Evolutionary conservation across 2,329 filamentous ascomycete genomes (phyloP).

Genomic region (Onygena corvina): DNA sequence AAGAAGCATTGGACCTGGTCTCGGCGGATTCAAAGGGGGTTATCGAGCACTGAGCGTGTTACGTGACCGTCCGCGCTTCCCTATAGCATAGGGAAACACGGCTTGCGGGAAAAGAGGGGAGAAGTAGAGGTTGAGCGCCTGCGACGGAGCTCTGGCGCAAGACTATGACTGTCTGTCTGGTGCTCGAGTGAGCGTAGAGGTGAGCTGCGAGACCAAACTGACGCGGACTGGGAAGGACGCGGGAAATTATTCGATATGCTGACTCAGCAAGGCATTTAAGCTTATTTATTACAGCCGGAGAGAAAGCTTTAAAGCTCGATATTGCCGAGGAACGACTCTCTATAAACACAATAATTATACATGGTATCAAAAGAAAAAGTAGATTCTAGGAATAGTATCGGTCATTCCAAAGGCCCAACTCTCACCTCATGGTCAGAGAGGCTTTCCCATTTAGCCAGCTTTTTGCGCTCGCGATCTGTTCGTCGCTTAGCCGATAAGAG

Average conservation of each 20-base stretch:
- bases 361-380: neutral
- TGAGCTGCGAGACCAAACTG: neutral
- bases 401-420: constrained; percentile 34
- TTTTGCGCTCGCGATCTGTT: constrained; percentile 28
- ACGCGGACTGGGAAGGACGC: too few relatives aligned
- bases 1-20: neutral
- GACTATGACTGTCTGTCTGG: neutral
- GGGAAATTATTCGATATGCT: neutral
- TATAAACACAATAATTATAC: neutral
- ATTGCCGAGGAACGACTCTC: too few relatives aligned
- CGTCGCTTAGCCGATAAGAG: constrained; percentile 44
- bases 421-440: constrained; percentile 31
- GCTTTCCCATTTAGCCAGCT: constrained; percentile 20
- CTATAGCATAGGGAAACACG: too few relatives aligned
- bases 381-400: neutral
- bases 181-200: neutral
- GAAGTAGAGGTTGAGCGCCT: neutral
- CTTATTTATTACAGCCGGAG: too few relatives aligned
- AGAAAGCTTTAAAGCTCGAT: too few relatives aligned
- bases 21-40: neutral
- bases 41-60: too few relatives aligned
- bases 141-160: neutral
- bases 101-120: neutral
- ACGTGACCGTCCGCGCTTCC: too few relatives aligned
- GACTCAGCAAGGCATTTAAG: neutral